Percentiles rank a stretch among this genome's conserved stretches.
phyloP scores from a whole-genome alignment of 805 yeast genomes.

The Zygotorulaspora sp. region DNA sequence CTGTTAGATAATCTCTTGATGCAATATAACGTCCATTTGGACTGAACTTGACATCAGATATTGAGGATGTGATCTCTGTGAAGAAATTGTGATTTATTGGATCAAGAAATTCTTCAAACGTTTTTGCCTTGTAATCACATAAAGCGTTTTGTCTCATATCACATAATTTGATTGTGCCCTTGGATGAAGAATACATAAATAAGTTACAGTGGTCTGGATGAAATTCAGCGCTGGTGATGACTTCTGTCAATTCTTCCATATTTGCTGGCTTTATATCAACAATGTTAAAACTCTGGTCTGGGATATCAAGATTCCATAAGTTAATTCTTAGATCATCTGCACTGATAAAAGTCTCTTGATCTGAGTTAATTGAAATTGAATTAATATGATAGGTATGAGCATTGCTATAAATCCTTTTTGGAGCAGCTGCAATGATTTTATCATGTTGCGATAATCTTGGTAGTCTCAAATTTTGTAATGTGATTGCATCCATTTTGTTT shows the following conservation, averaged over 20 bases:
- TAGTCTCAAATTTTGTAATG: constrained; percentile 52
- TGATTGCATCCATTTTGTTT: constrained; percentile 25
- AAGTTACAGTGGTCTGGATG: constrained; percentile 90
- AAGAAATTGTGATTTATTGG: constrained; percentile 91
- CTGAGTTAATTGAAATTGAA: constrained; percentile 89
- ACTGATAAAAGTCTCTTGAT: constrained; percentile 89
- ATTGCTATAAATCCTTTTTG: constrained; percentile 84
- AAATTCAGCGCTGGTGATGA: constrained; percentile 92
- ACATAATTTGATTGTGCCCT: constrained; percentile 90
- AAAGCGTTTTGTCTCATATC: constrained; percentile 96
- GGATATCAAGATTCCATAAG: constrained; percentile 89
- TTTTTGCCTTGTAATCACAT: constrained; percentile 83
- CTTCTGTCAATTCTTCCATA: constrained; percentile 99
- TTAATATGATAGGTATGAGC: constrained; percentile 98
- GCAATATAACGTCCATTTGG: constrained; percentile 91
- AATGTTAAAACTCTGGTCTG: constrained; percentile 93
- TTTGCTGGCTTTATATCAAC: constrained; percentile 97
- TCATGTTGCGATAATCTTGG: constrained; percentile 93
- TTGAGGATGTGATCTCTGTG: constrained; percentile 93
- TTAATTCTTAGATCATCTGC: constrained; percentile 94
- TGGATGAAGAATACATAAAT: constrained; percentile 92
- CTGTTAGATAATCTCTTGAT: constrained; percentile 95
- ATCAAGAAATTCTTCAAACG: constrained; percentile 89
- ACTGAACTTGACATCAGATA: constrained; percentile 89
- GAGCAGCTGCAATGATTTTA: constrained; percentile 90